Percentiles rank a stretch among this genome's conserved stretches.
Evolutionary conservation across 2,329 filamentous ascomycete genomes (phyloP).

Genomic region (Alternaria arbusti): DNA sequence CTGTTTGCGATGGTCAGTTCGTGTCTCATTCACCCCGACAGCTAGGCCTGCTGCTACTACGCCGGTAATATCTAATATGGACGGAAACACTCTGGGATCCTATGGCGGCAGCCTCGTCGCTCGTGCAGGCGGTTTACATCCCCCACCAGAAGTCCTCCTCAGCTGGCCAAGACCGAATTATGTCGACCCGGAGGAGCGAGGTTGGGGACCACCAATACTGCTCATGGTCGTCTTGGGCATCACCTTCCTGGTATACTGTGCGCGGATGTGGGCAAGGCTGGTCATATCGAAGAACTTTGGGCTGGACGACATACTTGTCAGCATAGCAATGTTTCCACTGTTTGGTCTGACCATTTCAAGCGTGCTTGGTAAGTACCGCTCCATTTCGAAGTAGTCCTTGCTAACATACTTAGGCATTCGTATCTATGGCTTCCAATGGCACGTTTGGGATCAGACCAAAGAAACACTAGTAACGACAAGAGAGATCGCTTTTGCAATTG

Average conservation of each 20-base stretch:
- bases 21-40: background rate
- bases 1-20: conserved; percentile 3
- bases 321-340: conserved; percentile 50
- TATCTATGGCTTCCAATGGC: conserved; percentile 42
- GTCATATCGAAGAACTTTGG: conserved; percentile 55
- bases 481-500: conserved; percentile 33
- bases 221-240: conserved; percentile 50
- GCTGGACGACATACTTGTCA: conserved; percentile 56
- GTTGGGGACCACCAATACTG: conserved; percentile 52
- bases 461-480: conserved; percentile 26
- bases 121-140: conserved; percentile 40
- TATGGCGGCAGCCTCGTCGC: conserved; percentile 18
- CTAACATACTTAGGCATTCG: conserved; percentile 31
- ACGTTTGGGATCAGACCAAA: conserved; percentile 42
- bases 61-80: conserved; percentile 7
- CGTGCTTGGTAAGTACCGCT: conserved; percentile 30
- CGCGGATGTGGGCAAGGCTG: conserved; percentile 57
- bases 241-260: conserved; percentile 49
- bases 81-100: conserved; percentile 2
- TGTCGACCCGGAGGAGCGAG: conserved; percentile 53
- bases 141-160: conserved; percentile 50
- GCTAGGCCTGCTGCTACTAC: background rate
- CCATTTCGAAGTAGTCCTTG: background rate
- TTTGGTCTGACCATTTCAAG: conserved; percentile 39
- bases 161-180: conserved; percentile 59